A percentile compares a stretch with the other conserved stretches of the same genome.
Evolutionary conservation across 306 rosid genomes (phyloP).

Genomic region (Gastrolobium bilobum): DNA sequence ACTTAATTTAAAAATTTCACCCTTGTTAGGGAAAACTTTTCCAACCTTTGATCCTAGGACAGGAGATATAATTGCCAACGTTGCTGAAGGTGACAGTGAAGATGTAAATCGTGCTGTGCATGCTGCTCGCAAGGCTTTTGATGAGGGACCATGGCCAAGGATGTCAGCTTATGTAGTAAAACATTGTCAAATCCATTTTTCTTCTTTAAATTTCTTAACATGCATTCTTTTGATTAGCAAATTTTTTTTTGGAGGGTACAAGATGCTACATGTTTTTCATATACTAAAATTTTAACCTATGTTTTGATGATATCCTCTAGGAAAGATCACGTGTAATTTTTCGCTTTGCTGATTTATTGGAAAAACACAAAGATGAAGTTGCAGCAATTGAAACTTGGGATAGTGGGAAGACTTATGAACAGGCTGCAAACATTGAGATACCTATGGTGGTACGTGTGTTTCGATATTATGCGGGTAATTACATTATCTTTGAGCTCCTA

Average conservation of each 20-base stretch:
- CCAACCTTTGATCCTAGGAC: conserved; percentile 79
- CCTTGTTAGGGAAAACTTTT: conserved; percentile 72
- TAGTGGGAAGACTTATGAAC: conserved; percentile 79
- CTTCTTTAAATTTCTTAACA: background rate
- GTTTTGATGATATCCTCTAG: conserved; percentile 50
- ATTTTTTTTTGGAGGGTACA: no score
- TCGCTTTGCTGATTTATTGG: conserved; percentile 83
- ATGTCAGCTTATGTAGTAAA: conserved; percentile 82
- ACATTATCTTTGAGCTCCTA: conserved; percentile 15
- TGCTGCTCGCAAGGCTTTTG: conserved; percentile 85
- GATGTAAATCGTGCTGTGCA: conserved; percentile 74
- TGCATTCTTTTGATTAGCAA: background rate
- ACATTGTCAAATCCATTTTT: background rate
- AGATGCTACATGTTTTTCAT: background rate
- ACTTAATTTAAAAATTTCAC: background rate
- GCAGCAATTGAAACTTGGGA: conserved; percentile 90
- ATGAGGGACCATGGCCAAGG: conserved; percentile 90
- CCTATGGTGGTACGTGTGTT: conserved; percentile 73
- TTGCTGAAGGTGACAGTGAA: conserved; percentile 75
- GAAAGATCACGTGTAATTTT: conserved; percentile 69
- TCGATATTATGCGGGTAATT: conserved; percentile 78
- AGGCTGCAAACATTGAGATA: conserved; percentile 68
- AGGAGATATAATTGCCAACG: conserved; percentile 69
- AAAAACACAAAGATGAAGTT: conserved; percentile 67
- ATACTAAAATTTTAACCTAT: conserved; percentile 7